These are phyloP conservation scores for Fusarium praegraminearum DNA, from an alignment of 2,329 filamentous ascomycete genomes.

Conservation along the genomic window DNA sequence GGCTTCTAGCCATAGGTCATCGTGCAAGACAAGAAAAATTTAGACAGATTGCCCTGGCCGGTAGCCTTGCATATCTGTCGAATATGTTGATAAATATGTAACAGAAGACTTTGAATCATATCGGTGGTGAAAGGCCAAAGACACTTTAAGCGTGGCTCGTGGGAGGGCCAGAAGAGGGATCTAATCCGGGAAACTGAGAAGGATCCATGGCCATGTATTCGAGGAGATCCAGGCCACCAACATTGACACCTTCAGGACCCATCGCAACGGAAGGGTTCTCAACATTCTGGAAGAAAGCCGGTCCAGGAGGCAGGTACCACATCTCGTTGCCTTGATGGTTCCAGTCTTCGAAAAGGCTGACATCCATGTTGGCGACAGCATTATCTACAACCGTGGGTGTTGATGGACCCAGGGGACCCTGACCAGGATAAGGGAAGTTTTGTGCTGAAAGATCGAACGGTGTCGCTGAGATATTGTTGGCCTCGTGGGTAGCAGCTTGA, in stretches of 20 bases:
- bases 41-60: background rate
- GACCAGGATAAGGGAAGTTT: slow-evolving; percentile 66
- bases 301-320: slow-evolving; percentile 74
- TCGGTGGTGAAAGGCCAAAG: background rate
- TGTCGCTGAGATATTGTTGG: slow-evolving; percentile 70
- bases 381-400: slow-evolving; percentile 59
- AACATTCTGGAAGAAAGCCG: slow-evolving; percentile 74
- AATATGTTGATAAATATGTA: background rate
- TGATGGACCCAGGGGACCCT: slow-evolving; percentile 62
- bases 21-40: background rate
- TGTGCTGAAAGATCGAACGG: slow-evolving; percentile 69
- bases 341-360: slow-evolving; percentile 67
- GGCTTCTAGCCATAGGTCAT: background rate
- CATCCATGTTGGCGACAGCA: slow-evolving; percentile 50
- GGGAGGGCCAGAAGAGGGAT: slow-evolving; percentile 44
- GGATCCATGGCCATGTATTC: slow-evolving; percentile 76
- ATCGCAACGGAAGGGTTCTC: slow-evolving; percentile 71
- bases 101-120: background rate
- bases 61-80: background rate
- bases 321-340: slow-evolving; percentile 68
- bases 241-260: slow-evolving; percentile 75
- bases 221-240: slow-evolving; percentile 73
- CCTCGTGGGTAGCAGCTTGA: slow-evolving; percentile 50
- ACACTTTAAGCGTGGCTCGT: slow-evolving; percentile 30
- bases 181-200: slow-evolving; percentile 55